Percentiles rank a stretch among this genome's conserved stretches.
Conservation (phyloP, 2,329 filamentous ascomycete genomes). For the Clarireedia hainanense region DNA sequence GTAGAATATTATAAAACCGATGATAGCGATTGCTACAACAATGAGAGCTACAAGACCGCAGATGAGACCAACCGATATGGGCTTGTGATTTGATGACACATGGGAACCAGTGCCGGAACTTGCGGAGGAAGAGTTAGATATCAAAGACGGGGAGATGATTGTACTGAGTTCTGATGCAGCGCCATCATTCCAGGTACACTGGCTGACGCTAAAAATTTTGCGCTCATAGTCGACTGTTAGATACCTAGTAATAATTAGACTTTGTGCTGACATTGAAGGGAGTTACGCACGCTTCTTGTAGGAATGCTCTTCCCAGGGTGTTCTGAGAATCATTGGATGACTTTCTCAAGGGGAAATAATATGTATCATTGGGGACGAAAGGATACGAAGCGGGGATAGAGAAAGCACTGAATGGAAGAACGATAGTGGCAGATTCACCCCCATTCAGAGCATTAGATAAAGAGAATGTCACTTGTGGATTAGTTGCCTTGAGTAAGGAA, state of each 20-base stretch:
- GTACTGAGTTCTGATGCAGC: conserved; percentile 10
- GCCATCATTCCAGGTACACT: conserved; percentile 17
- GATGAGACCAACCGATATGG: neutral
- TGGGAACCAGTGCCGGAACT: neutral
- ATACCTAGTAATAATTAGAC: conserved; percentile 14
- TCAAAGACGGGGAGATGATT: conserved; percentile 12
- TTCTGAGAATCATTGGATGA: conserved; percentile 29
- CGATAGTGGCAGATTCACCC: conserved; percentile 24
- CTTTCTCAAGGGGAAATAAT: conserved; percentile 33
- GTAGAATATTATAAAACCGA: neutral
- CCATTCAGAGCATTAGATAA: conserved; percentile 14
- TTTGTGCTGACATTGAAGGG: neutral
- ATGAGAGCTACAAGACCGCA: neutral
- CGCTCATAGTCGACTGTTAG: conserved; percentile 26
- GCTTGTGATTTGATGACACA: neutral
- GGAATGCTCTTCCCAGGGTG: conserved; percentile 32
- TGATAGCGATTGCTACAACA: neutral
- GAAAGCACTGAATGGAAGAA: conserved; percentile 23
- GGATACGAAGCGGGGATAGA: conserved; percentile 19
- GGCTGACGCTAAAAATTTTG: conserved; percentile 24
- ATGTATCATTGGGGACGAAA: conserved; percentile 36
- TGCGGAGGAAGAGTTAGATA: conserved; percentile 16
- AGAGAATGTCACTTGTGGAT: conserved; percentile 26
- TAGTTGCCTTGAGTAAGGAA: conserved; percentile 16
- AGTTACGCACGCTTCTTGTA: conserved; percentile 32